phyloP scores from a whole-genome alignment of 2,329 filamentous ascomycete species.

The Zopfia rhizophila region DNA sequence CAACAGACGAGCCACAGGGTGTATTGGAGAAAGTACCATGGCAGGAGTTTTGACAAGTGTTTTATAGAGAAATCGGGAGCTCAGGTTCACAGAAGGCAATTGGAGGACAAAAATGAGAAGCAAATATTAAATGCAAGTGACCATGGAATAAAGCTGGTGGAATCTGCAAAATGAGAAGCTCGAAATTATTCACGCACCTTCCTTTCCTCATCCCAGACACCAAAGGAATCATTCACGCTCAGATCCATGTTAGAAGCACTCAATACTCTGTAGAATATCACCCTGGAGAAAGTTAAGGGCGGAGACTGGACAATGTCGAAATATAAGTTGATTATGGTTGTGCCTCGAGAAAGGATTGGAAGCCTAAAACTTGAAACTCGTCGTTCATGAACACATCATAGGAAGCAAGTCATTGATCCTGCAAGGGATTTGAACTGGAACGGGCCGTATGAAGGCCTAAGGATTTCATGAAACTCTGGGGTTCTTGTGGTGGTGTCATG shows the following conservation, averaged over 20 bases:
- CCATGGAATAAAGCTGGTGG: background rate
- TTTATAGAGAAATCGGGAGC: too few relatives aligned
- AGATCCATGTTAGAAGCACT: background rate
- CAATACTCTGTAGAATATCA: conserved; percentile 19
- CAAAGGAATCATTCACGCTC: conserved; percentile 8
- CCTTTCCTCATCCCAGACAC: conserved; percentile 20
- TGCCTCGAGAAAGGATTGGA: conserved; percentile 13
- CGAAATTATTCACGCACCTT: conserved; percentile 17
- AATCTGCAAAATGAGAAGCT: conserved; percentile 1
- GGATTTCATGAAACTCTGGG: too few relatives aligned
- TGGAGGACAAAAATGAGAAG: too few relatives aligned
- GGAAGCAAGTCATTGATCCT: background rate
- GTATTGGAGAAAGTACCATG: too few relatives aligned
- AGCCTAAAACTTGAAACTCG: background rate
- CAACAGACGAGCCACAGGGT: too few relatives aligned
- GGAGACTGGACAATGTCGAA: background rate
- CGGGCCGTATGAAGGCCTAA: too few relatives aligned
- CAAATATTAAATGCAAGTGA: background rate
- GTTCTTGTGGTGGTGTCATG: too few relatives aligned
- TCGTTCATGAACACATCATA: conserved; percentile 8
- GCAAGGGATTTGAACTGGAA: too few relatives aligned
- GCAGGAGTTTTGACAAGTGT: too few relatives aligned
- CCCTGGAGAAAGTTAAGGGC: conserved; percentile 1
- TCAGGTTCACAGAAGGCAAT: too few relatives aligned
- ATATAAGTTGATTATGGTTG: background rate